A percentile compares a stretch with the other conserved stretches of the same genome.
phyloP scores from a whole-genome alignment of 1,139 yeast genomes.

The Zygoascus hellenicus region DNA sequence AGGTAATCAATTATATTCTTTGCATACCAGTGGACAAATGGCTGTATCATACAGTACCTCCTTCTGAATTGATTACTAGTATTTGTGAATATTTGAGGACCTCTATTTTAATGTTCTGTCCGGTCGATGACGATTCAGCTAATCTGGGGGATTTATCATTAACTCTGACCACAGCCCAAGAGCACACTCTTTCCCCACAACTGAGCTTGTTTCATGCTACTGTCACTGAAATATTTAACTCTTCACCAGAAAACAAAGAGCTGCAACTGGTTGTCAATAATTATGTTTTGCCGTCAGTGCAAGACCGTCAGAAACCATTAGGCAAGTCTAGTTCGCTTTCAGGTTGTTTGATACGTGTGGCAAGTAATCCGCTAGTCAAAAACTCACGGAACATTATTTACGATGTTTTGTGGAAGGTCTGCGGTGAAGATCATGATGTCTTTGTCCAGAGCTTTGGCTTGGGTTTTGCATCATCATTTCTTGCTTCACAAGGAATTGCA shows the following conservation, averaged over 20 bases:
- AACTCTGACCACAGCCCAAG: constrained; percentile 11
- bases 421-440: constrained; percentile 18
- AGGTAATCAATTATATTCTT: constrained; percentile 18
- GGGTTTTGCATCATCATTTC: constrained; percentile 29
- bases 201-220: constrained; percentile 16
- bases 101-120: constrained; percentile 2
- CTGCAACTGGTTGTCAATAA: constrained; percentile 7
- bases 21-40: constrained; percentile 14
- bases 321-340: constrained; percentile 20
- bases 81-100: constrained; percentile 3
- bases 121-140: neutral
- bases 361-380: constrained; percentile 18
- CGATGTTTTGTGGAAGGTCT: constrained; percentile 22
- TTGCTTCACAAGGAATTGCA: constrained; percentile 24
- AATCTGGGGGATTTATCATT: neutral
- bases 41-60: neutral
- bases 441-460: constrained; percentile 29
- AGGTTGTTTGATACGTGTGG: constrained; percentile 16
- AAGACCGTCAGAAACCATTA: constrained; percentile 18
- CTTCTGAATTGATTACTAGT: neutral
- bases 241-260: constrained; percentile 1
- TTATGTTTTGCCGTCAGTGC: constrained; percentile 17
- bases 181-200: constrained; percentile 16
- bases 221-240: constrained; percentile 12
- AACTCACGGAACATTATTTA: constrained; percentile 19